Evolutionary conservation across 1,284 basidiomycete species (phyloP).

Genomic region (Pisolithus thermaeus): DNA sequence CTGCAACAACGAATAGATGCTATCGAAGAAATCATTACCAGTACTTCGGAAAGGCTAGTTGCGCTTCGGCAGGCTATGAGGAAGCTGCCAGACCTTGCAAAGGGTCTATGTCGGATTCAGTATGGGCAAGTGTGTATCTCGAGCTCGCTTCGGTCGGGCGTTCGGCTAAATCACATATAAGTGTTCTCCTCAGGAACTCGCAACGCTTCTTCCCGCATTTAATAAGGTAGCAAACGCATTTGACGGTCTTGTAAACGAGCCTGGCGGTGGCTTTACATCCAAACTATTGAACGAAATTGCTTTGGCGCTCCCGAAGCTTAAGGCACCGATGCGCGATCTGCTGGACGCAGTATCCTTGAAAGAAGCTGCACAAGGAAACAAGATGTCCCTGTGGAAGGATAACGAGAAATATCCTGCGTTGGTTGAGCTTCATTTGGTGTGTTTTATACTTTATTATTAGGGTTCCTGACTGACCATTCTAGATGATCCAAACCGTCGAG

Average conservation of each 20-base stretch:
- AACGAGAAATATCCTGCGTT: conserved; percentile 66
- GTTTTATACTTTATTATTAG: conserved; percentile 4
- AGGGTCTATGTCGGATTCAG: conserved; percentile 84
- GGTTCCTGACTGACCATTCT: conserved; percentile 5
- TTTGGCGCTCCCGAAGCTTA: conserved; percentile 61
- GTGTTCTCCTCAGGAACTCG: conserved; percentile 84
- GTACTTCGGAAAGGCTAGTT: conserved; percentile 51
- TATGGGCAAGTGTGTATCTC: conserved; percentile 69
- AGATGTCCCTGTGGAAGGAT: conserved; percentile 73
- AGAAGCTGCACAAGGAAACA: conserved; percentile 64
- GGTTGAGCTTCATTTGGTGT: conserved; percentile 40
- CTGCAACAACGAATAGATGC: conserved; percentile 79
- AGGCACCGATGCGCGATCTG: conserved; percentile 50
- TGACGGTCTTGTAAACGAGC: conserved; percentile 37
- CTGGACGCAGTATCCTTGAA: conserved; percentile 58
- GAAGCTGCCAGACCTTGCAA: conserved; percentile 83
- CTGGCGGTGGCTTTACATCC: conserved; percentile 57
- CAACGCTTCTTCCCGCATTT: conserved; percentile 72
- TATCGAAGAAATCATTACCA: conserved; percentile 72
- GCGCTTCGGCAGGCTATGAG: conserved; percentile 67
- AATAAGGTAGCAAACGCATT: conserved; percentile 70
- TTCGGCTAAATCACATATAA: conserved; percentile 23
- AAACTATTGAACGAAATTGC: conserved; percentile 69
- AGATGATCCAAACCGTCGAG: conserved; percentile 61
- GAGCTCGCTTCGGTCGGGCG: neutral